These are phyloP conservation scores for Talaromyces pinophilus DNA, from an alignment of 2,329 filamentous ascomycete species.

Conservation along the genomic window DNA sequence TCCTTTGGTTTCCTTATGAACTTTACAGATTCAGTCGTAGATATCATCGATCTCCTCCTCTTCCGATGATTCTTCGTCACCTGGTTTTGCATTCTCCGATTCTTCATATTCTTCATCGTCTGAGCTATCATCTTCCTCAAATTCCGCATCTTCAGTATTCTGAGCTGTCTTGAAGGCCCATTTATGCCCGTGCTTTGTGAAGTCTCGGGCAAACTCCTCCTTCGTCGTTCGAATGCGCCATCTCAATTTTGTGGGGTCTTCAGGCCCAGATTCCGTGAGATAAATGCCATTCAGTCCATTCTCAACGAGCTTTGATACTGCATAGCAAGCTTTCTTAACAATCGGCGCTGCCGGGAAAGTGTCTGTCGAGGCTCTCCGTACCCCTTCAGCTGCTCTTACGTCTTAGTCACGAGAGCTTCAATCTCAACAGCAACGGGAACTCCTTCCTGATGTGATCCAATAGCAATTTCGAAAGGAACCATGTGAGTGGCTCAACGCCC, in stretches of 20 bases:
- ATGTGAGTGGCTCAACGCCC: conserved; percentile 26
- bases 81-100: too few species aligned
- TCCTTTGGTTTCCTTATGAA: conserved; percentile 27
- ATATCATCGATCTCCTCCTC: conserved; percentile 15
- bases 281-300: conserved; percentile 27
- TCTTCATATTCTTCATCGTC: too few species aligned
- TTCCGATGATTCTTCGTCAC: not conserved
- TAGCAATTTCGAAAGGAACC: conserved; percentile 25
- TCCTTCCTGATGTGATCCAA: conserved; percentile 19
- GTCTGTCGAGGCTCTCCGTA: conserved; percentile 26
- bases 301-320: conserved; percentile 25
- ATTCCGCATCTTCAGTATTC: conserved; percentile 19
- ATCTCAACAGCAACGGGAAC: conserved; percentile 14
- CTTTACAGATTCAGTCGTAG: conserved; percentile 26
- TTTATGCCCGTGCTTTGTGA: not conserved
- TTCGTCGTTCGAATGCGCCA: not conserved
- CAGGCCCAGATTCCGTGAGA: conserved; percentile 3
- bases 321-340: conserved; percentile 23
- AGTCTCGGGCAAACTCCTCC: not conserved
- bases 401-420: not conserved
- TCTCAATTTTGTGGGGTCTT: conserved; percentile 18
- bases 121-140: not conserved
- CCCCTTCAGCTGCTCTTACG: conserved; percentile 19
- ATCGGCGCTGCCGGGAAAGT: conserved; percentile 25
- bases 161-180: conserved; percentile 21